Base-by-base conservation (phyloP, 495 filamentous ascomycete species). In the Aspergillus leporis region DNA sequence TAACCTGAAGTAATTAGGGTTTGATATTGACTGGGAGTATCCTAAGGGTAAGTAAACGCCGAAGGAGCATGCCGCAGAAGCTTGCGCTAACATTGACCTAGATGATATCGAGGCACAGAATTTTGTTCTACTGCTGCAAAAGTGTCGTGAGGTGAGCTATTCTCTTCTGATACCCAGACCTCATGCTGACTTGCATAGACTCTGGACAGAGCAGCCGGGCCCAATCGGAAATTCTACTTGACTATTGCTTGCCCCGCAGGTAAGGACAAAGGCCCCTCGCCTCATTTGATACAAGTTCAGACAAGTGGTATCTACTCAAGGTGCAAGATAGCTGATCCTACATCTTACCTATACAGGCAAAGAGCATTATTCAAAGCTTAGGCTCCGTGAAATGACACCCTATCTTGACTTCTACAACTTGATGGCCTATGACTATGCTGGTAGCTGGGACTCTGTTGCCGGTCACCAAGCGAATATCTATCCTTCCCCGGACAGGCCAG, bases 351-450 rank as follows among this genome's bases (percentile, higher is more conserved):
- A n/a, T 52, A 43, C 38, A 66, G 75, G 75, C 3, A 72, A 88
- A 2, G 66, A 73, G 18, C 88, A 96, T 68, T 94, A 91, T 69
- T 70, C 79, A 22, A 84, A 85, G 57, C 73, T 96, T 54, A 78
- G 85, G 25, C 72, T 96, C 12, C 57, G 65, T 3, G 77, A 79
- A 28, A 95, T 97, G 87, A 87, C 90, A 52, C 74, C 71, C 22
- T 85, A 86, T 54, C 75, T 97, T 21, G 93, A 97, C 72, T 88
- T 91, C 62, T 95, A 90, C 83, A 78, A 78, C 55, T 72, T 83
- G n/a, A 93, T 94, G 89, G 87, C 87, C 4, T 93, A 93, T 70
- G 90, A 93, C 71, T 93, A 88, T 61, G 82, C 88, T 25, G 88
- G 90, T 52, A 82, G 83, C 49, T 97, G 91, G 92, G 90, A 90